A percentile compares a stretch with the other conserved stretches of the same genome.
These are phyloP conservation scores for Ramaria rubella DNA, from an alignment of 768 basidiomycete genomes.

Conservation along the genomic window DNA sequence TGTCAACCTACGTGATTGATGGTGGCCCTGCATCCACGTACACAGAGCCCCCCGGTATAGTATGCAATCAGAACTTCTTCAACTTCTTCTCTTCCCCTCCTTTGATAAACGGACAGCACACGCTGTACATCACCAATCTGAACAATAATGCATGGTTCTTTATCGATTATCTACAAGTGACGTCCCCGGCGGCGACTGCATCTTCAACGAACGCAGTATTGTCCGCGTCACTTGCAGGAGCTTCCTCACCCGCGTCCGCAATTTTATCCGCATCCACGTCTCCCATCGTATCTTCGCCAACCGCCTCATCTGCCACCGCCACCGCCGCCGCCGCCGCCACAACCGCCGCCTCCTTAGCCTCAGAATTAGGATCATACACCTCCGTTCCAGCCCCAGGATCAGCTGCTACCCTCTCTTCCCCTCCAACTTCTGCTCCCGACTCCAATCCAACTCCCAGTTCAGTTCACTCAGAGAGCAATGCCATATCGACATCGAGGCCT, in stretches of 20 bases:
- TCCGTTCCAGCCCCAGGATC: too few species aligned
- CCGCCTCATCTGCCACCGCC: neutral
- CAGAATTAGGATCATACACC: too few species aligned
- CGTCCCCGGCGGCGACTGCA: neutral
- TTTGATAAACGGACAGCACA: neutral
- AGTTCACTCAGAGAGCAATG: too few species aligned
- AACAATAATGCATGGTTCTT: slow-evolving; percentile 1
- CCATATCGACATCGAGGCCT: neutral
- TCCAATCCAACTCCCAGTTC: too few species aligned
- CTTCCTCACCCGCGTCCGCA: neutral
- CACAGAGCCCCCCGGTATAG: neutral
- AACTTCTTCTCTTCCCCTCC: neutral
- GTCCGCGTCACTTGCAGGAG: neutral
- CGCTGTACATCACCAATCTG: neutral
- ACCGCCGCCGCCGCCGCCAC: too few species aligned
- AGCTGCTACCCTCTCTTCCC: too few species aligned
- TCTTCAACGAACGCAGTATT: neutral
- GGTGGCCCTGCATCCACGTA: neutral
- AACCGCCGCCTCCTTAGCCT: too few species aligned
- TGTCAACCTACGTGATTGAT: neutral
- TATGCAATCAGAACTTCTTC: neutral
- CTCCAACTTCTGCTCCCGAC: too few species aligned
- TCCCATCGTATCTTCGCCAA: neutral
- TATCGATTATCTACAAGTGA: slow-evolving; percentile 1
- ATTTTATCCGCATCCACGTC: neutral